Percentiles rank a stretch among this genome's conserved stretches.
These are phyloP conservation scores for Pezicula rhizophila DNA, from an alignment of 2,329 filamentous ascomycete species.

Conservation along the genomic window DNA sequence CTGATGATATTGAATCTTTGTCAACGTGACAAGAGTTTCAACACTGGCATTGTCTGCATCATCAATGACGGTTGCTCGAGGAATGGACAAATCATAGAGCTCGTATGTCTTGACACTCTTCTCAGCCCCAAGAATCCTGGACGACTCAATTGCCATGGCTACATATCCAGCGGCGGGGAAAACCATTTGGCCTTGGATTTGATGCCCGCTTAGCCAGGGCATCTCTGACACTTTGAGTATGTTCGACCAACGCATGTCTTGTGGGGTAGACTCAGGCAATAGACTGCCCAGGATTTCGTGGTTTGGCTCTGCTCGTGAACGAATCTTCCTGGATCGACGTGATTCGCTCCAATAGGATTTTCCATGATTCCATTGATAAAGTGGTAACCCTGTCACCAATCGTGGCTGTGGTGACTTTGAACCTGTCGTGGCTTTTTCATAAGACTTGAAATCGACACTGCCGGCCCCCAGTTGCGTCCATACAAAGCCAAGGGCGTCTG, in stretches of 20 bases:
- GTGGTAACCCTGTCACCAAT: not conserved
- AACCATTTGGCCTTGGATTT: conserved; percentile 29
- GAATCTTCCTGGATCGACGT: conserved; percentile 1
- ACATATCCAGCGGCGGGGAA: conserved; percentile 43
- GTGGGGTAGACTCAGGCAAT: not conserved
- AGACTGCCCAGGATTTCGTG: conserved; percentile 10
- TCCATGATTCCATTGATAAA: conserved; percentile 8
- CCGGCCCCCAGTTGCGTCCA: conserved; percentile 13
- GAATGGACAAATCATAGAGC: conserved; percentile 1
- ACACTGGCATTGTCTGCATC: conserved; percentile 7
- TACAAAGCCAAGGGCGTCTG: conserved; percentile 9
- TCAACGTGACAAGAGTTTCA: conserved; percentile 11
- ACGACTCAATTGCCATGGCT: conserved; percentile 40
- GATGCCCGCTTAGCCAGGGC: conserved; percentile 41
- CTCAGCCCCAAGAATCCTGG: conserved; percentile 10
- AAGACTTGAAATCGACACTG: conserved; percentile 19
- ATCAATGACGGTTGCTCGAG: conserved; percentile 11
- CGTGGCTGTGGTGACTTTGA: not conserved
- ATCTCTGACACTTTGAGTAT: conserved; percentile 22
- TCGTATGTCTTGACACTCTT: not conserved
- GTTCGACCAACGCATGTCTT: conserved; percentile 2
- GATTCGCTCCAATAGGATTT: conserved; percentile 11
- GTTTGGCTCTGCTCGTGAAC: not conserved
- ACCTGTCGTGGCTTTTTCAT: not conserved
- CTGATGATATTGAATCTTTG: not conserved